Evolutionary conservation across 495 filamentous ascomycete species (phyloP).

Genomic region (Penicillium maclennaniae): DNA sequence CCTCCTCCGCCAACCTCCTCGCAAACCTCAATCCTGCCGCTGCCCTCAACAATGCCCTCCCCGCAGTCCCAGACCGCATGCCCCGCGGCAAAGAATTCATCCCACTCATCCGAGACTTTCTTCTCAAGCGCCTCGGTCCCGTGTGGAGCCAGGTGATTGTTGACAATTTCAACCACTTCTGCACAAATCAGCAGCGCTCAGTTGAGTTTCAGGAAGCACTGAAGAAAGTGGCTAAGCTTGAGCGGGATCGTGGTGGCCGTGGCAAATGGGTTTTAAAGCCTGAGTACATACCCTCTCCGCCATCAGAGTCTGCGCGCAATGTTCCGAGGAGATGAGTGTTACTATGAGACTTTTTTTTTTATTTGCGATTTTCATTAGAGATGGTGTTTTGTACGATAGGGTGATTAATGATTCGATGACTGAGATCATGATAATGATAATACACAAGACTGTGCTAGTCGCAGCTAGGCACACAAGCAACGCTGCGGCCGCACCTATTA

Average conservation of each 20-base stretch:
- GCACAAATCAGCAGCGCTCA: constrained; percentile 48
- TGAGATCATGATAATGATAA: not conserved
- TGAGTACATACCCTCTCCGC: constrained; percentile 37
- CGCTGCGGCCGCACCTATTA: too few species aligned
- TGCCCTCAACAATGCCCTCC: constrained; percentile 6
- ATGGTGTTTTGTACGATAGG: constrained; percentile 1
- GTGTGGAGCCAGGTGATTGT: constrained; percentile 73
- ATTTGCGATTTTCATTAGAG: not conserved
- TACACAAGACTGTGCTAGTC: too few species aligned
- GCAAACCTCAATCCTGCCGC: constrained; percentile 42
- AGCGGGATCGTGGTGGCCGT: constrained; percentile 49
- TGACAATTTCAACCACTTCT: constrained; percentile 71
- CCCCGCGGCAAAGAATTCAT: constrained; percentile 55
- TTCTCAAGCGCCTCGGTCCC: constrained; percentile 64
- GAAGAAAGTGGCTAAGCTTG: constrained; percentile 53
- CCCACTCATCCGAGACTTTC: constrained; percentile 69
- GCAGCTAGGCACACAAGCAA: too few species aligned
- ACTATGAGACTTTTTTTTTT: not conserved
- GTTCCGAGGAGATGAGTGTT: not conserved
- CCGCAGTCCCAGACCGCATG: constrained; percentile 21
- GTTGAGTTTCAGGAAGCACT: constrained; percentile 63
- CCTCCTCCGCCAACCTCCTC: constrained; percentile 55
- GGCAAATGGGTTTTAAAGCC: constrained; percentile 60
- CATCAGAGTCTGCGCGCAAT: constrained; percentile 1
- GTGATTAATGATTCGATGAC: not conserved